Percentiles rank a stretch among this genome's conserved stretches.
Conservation (phyloP, 1,284 basidiomycete species). For the Vanrija humicola region DNA sequence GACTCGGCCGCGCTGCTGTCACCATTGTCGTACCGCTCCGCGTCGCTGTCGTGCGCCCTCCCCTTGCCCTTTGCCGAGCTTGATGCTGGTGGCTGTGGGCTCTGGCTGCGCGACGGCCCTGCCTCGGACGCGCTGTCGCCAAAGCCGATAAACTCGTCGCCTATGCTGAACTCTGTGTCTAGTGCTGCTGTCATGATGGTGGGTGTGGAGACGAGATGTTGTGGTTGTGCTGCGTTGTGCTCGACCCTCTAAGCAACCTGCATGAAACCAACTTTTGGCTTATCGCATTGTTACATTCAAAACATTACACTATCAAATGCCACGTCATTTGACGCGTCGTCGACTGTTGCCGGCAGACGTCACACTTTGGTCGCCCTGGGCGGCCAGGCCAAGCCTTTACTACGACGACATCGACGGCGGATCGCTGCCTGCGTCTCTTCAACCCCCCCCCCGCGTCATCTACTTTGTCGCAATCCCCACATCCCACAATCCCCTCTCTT, state of each 20-base stretch:
- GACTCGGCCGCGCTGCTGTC: background rate
- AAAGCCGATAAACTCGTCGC: constrained; percentile 18
- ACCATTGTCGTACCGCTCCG: background rate
- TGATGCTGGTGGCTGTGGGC: background rate
- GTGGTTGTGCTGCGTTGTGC: no score
- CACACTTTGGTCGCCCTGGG: no score
- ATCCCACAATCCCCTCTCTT: background rate
- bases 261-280: no score
- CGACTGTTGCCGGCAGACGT: background rate
- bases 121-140: background rate
- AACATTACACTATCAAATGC: no score
- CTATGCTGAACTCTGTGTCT: constrained; percentile 2
- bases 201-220: background rate
- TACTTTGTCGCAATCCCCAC: background rate
- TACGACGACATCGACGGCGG: no score
- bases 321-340: background rate
- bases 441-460: background rate
- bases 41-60: background rate
- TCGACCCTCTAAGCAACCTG: no score
- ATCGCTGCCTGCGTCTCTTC: no score
- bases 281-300: no score
- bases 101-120: background rate
- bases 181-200: background rate
- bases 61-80: background rate
- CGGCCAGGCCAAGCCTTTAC: no score